These are phyloP conservation scores for Syzygium oleosum DNA, from an alignment of 345 rosid species.

Conservation along the genomic window DNA sequence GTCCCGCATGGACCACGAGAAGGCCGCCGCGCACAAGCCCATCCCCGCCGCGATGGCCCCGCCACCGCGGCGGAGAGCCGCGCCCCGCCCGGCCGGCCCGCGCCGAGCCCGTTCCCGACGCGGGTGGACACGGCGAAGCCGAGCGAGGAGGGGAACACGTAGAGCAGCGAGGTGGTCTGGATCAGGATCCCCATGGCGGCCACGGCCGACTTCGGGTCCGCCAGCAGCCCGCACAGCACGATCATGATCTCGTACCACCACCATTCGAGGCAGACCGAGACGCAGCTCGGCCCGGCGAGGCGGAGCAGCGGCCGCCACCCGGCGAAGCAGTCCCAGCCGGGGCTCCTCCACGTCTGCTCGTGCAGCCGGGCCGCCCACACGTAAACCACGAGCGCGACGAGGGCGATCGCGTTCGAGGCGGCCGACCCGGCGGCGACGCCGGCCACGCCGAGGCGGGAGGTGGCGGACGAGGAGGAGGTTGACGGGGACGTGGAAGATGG, in stretches of 20 bases:
- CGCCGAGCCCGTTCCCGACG: constrained; percentile 89
- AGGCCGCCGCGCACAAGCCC: constrained; percentile 59
- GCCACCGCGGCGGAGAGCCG: constrained; percentile 57
- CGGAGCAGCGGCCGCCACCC: constrained; percentile 77
- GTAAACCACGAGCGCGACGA: constrained; percentile 37
- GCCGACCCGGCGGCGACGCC: constrained; percentile 83
- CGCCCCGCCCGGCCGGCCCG: constrained; percentile 51
- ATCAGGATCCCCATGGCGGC: constrained; percentile 91
- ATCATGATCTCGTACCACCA: constrained; percentile 97
- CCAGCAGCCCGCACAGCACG: constrained; percentile 65
- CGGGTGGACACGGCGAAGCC: constrained; percentile 85
- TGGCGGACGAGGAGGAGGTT: constrained; percentile 48
- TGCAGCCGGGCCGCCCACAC: constrained; percentile 50
- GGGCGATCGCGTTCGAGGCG: constrained; percentile 49
- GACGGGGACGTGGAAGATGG: constrained; percentile 59
- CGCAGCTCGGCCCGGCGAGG: constrained; percentile 89
- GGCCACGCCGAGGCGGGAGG: constrained; percentile 48
- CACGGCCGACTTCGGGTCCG: constrained; percentile 59
- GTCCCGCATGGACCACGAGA: constrained; percentile 56
- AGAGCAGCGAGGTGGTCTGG: constrained; percentile 85
- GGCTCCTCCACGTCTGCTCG: constrained; percentile 72
- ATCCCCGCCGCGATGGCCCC: constrained; percentile 43
- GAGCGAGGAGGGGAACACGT: constrained; percentile 80
- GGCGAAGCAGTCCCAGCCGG: constrained; percentile 56
- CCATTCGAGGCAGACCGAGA: constrained; percentile 92